phyloP scores from a whole-genome alignment of 2,329 filamentous ascomycete genomes.

The Ophiostoma himal-ulmi region DNA sequence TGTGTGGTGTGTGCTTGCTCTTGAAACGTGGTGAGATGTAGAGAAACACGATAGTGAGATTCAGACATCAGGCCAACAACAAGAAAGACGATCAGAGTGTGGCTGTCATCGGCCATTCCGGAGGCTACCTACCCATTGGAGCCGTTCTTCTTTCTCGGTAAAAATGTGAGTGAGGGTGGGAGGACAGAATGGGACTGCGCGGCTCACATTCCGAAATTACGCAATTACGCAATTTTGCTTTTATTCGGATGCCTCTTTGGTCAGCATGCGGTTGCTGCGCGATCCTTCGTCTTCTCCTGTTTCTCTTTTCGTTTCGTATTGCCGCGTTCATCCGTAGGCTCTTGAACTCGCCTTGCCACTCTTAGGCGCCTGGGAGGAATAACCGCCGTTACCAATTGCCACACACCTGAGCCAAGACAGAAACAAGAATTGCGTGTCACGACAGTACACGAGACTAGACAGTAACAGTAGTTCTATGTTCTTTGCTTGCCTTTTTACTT shows the following conservation, averaged over 20 bases:
- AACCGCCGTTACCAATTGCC: neutral
- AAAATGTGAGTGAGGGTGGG: neutral
- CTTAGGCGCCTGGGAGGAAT: neutral
- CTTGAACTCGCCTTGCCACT: too few species aligned
- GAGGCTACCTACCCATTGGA: neutral
- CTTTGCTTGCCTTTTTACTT: too few species aligned
- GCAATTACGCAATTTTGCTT: too few species aligned
- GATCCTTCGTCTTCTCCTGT: too few species aligned
- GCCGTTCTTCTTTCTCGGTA: neutral
- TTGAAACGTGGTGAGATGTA: neutral
- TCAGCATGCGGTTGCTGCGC: too few species aligned
- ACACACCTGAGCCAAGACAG: neutral
- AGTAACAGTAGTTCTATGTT: too few species aligned
- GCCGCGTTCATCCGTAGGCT: too few species aligned
- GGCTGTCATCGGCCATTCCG: neutral
- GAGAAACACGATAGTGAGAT: neutral
- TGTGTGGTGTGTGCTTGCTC: neutral
- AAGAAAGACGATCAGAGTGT: neutral
- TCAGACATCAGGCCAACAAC: neutral
- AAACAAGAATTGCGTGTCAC: neutral
- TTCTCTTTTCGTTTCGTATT: too few species aligned
- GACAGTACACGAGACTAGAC: neutral
- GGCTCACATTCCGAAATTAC: too few species aligned
- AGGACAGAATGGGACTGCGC: too few species aligned
- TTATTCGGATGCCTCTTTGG: too few species aligned